Evolutionary conservation across 116 monocot genomes (phyloP).

Genomic region (Phalaenopsis hybrid): DNA sequence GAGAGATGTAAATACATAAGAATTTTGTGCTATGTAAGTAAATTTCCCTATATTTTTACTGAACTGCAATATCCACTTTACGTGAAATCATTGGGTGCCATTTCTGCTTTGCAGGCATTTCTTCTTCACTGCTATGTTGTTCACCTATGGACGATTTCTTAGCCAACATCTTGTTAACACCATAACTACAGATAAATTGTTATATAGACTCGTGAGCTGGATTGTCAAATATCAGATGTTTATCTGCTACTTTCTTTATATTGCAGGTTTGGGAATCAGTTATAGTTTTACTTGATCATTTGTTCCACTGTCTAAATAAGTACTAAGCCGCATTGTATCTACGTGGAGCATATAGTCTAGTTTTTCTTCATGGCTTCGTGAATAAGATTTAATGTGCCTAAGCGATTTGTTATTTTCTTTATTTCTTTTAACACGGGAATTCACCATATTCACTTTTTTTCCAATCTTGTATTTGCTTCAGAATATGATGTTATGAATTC

Average conservation of each 20-base stretch:
- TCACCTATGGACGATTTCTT: conserved; percentile 90
- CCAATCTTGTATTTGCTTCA: background rate
- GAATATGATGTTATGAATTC: background rate
- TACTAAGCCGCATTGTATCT: background rate
- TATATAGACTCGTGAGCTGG: conserved; percentile 79
- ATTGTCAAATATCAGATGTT: conserved; percentile 97
- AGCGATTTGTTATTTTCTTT: background rate
- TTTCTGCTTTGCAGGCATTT: conserved; percentile 65
- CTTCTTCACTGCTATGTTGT: conserved; percentile 97
- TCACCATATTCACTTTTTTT: background rate
- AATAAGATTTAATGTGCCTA: conserved; percentile 1
- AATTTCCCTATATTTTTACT: background rate
- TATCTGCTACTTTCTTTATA: conserved; percentile 92
- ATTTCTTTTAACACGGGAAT: conserved; percentile 4
- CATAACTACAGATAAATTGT: conserved; percentile 78
- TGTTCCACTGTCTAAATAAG: background rate
- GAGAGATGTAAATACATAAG: too few relatives aligned
- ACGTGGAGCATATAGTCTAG: background rate
- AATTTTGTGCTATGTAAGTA: too few relatives aligned
- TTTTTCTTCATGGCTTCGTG: background rate
- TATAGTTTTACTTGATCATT: background rate
- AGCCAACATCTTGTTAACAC: conserved; percentile 93
- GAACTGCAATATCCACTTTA: background rate
- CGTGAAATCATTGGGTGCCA: background rate
- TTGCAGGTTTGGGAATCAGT: conserved; percentile 46